Evolutionary conservation across 495 filamentous ascomycete genomes (phyloP), one percentile per base, ranked within the genome.

Genomic region (Penicillium paxilli): DNA sequence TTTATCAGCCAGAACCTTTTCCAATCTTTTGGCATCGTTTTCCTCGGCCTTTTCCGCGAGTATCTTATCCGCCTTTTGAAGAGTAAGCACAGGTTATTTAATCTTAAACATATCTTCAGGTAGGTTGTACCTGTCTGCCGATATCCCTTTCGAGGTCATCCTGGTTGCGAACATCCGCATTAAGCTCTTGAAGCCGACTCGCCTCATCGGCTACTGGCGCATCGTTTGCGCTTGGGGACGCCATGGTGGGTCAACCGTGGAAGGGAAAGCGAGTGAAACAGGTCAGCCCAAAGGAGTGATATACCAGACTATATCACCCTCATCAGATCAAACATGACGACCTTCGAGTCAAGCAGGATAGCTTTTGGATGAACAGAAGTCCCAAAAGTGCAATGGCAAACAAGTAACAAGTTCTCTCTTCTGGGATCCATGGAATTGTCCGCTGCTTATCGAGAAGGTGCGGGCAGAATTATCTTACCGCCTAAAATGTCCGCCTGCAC

Each of bases 41-140:
- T 94, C 90, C 64, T 97, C 87, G 21, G 93, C 92, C 62, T 89
- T 87, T 57, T 92, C 89, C 23, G 82, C 83, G 41, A 97, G 78
- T 10, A 89, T 73, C 53, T 83, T 80, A 58, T 90, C 91, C 1
- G 93, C 92, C 75, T 96, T 76, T 25, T 17, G 14, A 38, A 21
- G 22, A 32, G 50, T 68, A 16, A 65, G 64, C 16, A 24, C n/a
- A n/a, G n/a, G n/a, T 4, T 11, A 9, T 25, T 4, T 17, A 2
- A 26, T 14, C 6, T 14, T 8, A 2, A 48, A 16, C 8, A 20
- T 1, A 56, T 12, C 5, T 3, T 11, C 1, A 24, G 44, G 24
- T 21, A 17, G 8, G 4, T 3, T 0, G 20, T 63, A 79, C 77
- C 70, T 82, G 75, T 23, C 76, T 73, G 28, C 76, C 68, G 55